Evolutionary conservation across 2,329 filamentous ascomycete genomes (phyloP).

Genomic region (Xylaria sp.): DNA sequence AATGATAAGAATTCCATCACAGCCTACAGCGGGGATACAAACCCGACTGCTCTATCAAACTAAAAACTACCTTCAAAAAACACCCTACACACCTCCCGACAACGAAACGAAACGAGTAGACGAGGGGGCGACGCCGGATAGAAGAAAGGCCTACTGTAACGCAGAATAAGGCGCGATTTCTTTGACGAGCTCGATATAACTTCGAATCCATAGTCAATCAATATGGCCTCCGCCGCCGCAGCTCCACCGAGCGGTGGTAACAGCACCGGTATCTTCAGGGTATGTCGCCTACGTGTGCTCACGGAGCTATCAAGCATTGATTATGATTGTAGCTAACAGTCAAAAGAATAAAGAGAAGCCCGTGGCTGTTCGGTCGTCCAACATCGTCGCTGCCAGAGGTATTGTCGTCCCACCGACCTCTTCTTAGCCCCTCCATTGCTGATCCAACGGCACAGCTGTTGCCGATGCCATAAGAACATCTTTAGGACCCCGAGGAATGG

Average conservation of each 20-base stretch:
- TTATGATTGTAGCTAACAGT: slow-evolving; percentile 27
- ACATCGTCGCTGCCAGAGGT: slow-evolving; percentile 95
- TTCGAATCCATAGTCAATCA: slow-evolving; percentile 24
- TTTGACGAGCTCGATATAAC: not conserved
- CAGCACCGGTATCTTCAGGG: slow-evolving; percentile 63
- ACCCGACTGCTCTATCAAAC: slow-evolving; percentile 8
- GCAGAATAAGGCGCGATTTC: not conserved
- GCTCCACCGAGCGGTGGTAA: slow-evolving; percentile 48
- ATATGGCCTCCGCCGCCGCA: slow-evolving; percentile 54
- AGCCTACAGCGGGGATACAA: slow-evolving; percentile 31
- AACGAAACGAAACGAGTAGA: not conserved
- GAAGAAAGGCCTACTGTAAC: not conserved
- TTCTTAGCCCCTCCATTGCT: slow-evolving; percentile 36
- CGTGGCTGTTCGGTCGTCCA: slow-evolving; percentile 91
- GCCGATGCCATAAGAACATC: slow-evolving; percentile 98
- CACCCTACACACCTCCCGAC: not conserved
- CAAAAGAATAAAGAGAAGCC: slow-evolving; percentile 92
- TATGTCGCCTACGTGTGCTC: slow-evolving; percentile 42
- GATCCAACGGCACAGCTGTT: slow-evolving; percentile 67
- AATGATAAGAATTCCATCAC: slow-evolving; percentile 29
- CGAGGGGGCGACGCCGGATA: not conserved
- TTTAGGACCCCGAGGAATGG: slow-evolving; percentile 94
- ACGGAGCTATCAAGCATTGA: not conserved
- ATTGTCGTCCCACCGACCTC: slow-evolving; percentile 49
- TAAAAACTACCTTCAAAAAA: slow-evolving; percentile 15